Conservation (phyloP, 345 rosid species). For the Limnanthes douglasii region DNA sequence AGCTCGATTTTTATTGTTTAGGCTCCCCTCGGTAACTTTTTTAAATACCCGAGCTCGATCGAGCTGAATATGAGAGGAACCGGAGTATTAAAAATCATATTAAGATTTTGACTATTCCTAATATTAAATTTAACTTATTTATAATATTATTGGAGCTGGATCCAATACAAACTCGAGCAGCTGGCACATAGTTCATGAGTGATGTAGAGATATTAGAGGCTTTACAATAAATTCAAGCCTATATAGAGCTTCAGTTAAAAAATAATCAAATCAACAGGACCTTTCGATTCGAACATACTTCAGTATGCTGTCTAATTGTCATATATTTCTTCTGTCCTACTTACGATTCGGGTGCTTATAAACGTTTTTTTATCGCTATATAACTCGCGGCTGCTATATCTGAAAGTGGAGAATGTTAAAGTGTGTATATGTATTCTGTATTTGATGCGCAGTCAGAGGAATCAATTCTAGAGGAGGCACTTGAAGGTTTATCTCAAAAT, state of each 20-base stretch:
- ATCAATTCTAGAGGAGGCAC: constrained; percentile 33
- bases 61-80: not conserved
- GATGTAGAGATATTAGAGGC: too few species aligned
- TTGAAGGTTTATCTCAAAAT: constrained; percentile 35
- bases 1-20: not conserved
- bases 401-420: not conserved
- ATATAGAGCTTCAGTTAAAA: too few species aligned
- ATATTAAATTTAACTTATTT: too few species aligned
- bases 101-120: too few species aligned
- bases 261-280: too few species aligned
- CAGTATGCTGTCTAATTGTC: not conserved
- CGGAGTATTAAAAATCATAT: too few species aligned
- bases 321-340: not conserved
- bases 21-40: not conserved
- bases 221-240: too few species aligned
- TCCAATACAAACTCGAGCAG: too few species aligned
- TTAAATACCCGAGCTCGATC: not conserved
- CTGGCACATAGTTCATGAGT: too few species aligned
- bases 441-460: constrained; percentile 22
- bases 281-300: not conserved
- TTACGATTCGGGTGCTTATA: not conserved
- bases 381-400: not conserved
- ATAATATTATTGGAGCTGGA: too few species aligned
- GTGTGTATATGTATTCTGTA: not conserved
- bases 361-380: not conserved